Conservation (phyloP, 441 rosid genomes). For the Monsonia emarginata region DNA sequence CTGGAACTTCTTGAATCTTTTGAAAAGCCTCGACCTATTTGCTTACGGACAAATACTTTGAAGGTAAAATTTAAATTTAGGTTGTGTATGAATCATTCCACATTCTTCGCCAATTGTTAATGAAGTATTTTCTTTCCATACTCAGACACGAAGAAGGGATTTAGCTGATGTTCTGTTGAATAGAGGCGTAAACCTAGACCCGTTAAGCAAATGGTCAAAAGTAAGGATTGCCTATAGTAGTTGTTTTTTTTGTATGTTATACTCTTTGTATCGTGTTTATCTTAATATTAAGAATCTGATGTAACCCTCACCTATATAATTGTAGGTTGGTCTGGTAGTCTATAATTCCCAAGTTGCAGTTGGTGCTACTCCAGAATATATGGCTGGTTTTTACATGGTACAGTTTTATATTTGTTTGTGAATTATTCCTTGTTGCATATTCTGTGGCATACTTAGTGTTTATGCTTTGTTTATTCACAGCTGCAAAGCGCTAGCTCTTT, state of each 20-base stretch:
- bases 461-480: slow-evolving; percentile 27
- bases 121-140: slow-evolving; percentile 3
- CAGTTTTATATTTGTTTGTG: slow-evolving; percentile 3
- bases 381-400: slow-evolving; percentile 86
- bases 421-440: neutral
- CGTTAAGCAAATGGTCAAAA: slow-evolving; percentile 94
- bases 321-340: slow-evolving; percentile 81
- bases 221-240: slow-evolving; percentile 32
- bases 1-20: slow-evolving; percentile 77
- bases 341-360: slow-evolving; percentile 91
- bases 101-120: neutral
- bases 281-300: slow-evolving; percentile 4
- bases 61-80: slow-evolving; percentile 37
- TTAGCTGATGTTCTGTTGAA: slow-evolving; percentile 85
- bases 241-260: neutral
- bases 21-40: slow-evolving; percentile 85
- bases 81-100: slow-evolving; percentile 2
- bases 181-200: slow-evolving; percentile 88
- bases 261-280: neutral
- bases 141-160: slow-evolving; percentile 78
- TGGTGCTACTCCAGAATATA: slow-evolving; percentile 96
- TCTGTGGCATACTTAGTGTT: slow-evolving; percentile 1
- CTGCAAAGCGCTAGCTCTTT: slow-evolving; percentile 94
- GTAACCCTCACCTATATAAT: slow-evolving; percentile 1
- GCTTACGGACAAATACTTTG: slow-evolving; percentile 79